These are phyloP conservation scores for Talaromyces nanjingensis DNA, from an alignment of 495 filamentous ascomycete genomes.

Conservation along the genomic window DNA sequence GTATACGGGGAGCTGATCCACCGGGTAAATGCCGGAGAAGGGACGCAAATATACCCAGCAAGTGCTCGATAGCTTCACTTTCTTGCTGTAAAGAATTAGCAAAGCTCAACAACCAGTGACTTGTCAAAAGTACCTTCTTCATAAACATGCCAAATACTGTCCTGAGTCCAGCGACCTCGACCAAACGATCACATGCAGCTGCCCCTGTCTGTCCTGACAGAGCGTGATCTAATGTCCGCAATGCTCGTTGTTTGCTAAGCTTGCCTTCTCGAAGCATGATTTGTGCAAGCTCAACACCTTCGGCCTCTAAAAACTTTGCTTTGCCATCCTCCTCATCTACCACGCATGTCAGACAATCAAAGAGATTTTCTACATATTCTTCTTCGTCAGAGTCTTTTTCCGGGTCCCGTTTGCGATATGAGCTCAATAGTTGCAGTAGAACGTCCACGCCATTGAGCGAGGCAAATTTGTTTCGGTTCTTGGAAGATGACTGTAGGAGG, in stretches of 20 bases:
- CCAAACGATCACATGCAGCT: slow-evolving; percentile 62
- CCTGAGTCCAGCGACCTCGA: slow-evolving; percentile 82
- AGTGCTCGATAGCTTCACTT: slow-evolving; percentile 64
- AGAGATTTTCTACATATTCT: slow-evolving; percentile 90
- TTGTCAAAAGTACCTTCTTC: slow-evolving; percentile 54
- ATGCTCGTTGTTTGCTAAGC: slow-evolving; percentile 66
- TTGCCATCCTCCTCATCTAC: slow-evolving; percentile 74
- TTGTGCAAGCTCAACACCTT: slow-evolving; percentile 84
- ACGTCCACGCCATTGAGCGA: slow-evolving; percentile 66
- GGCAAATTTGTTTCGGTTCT: slow-evolving; percentile 58
- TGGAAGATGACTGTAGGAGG: slow-evolving; percentile 60
- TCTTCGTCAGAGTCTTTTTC: slow-evolving; percentile 82
- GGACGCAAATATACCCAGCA: slow-evolving; percentile 82
- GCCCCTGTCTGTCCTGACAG: slow-evolving; percentile 47
- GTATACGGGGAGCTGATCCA: slow-evolving; percentile 71
- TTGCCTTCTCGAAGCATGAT: slow-evolving; percentile 85
- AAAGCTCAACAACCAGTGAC: not conserved
- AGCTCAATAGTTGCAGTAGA: slow-evolving; percentile 73
- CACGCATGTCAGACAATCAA: slow-evolving; percentile 73
- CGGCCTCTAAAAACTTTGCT: slow-evolving; percentile 74
- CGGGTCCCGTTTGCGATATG: slow-evolving; percentile 89
- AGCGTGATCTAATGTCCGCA: slow-evolving; percentile 82
- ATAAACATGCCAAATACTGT: slow-evolving; percentile 82
- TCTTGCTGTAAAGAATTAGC: slow-evolving; percentile 45
- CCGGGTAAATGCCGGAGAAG: slow-evolving; percentile 74